Conservation (phyloP, 1,284 basidiomycete species). For the Ceratobasidium theobromae region DNA sequence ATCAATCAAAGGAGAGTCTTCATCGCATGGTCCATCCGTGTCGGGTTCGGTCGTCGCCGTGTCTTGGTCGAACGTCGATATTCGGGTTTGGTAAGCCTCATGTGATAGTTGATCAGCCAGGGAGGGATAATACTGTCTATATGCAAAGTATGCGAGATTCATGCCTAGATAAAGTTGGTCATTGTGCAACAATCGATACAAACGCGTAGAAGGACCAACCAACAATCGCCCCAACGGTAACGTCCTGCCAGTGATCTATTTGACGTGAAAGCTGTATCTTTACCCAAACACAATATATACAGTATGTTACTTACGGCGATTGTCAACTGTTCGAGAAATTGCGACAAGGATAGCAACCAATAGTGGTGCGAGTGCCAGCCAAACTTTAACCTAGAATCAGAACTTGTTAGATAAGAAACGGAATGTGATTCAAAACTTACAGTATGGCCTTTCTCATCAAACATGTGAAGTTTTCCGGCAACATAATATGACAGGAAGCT, state of each 20-base stretch:
- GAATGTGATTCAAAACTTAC: not conserved
- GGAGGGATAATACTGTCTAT: conserved; percentile 77
- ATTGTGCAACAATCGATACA: not conserved
- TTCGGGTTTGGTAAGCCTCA: conserved; percentile 11
- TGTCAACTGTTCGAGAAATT: conserved; percentile 86
- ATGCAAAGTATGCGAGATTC: conserved; percentile 73
- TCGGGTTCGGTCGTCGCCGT: not conserved
- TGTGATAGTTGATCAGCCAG: conserved; percentile 63
- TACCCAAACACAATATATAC: not conserved
- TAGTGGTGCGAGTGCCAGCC: conserved; percentile 78
- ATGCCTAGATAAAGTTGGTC: conserved; percentile 39
- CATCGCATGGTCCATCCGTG: not conserved
- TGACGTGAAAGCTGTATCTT: not conserved
- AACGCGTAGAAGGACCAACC: conserved; percentile 48
- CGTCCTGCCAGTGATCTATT: conserved; percentile 88
- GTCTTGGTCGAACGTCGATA: conserved; percentile 17
- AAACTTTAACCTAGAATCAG: conserved; percentile 62
- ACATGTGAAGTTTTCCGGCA: conserved; percentile 89
- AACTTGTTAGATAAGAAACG: not conserved
- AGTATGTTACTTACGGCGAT: conserved; percentile 62
- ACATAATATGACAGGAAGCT: conserved; percentile 88
- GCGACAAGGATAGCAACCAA: conserved; percentile 83
- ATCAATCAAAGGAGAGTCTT: conserved; percentile 3
- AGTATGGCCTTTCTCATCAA: conserved; percentile 77
- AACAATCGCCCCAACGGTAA: conserved; percentile 77